phyloP scores from a whole-genome alignment of 1,284 basidiomycete species.

The Trametes versicolor region DNA sequence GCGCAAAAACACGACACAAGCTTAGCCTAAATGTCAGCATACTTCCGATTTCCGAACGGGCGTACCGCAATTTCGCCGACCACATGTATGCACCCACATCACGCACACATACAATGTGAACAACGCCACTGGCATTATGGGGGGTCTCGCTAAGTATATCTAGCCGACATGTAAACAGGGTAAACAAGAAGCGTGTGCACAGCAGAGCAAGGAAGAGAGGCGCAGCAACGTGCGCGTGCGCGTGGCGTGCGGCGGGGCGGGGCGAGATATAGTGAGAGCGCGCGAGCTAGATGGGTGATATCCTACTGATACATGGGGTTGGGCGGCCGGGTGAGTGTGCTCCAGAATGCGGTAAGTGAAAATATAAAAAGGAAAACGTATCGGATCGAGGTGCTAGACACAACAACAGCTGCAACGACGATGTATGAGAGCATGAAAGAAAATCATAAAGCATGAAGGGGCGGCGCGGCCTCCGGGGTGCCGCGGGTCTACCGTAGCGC shows the following conservation, averaged over 20 bases:
- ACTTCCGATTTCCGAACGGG: neutral
- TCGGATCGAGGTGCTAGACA: neutral
- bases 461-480: conserved; percentile 9
- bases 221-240: neutral
- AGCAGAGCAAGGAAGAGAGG: conserved; percentile 15
- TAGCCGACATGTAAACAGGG: conserved; percentile 12
- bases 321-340: neutral
- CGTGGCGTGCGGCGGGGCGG: too few relatives aligned
- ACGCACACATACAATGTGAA: conserved; percentile 4
- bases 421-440: neutral
- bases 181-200: conserved; percentile 12
- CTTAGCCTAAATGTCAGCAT: too few relatives aligned
- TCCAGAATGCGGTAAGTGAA: neutral
- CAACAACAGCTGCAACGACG: neutral
- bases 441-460: conserved; percentile 2
- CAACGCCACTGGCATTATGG: conserved; percentile 28
- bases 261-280: neutral
- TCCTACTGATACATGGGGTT: conserved; percentile 14
- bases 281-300: neutral
- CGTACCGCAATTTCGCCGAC: neutral
- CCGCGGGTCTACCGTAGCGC: conserved; percentile 29
- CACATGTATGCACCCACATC: neutral
- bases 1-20: too few relatives aligned
- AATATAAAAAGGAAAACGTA: neutral
- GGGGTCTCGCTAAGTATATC: conserved; percentile 13